Evolutionary conservation across 345 rosid genomes (phyloP).

Genomic region (rapeseed (Brassica napus)): DNA sequence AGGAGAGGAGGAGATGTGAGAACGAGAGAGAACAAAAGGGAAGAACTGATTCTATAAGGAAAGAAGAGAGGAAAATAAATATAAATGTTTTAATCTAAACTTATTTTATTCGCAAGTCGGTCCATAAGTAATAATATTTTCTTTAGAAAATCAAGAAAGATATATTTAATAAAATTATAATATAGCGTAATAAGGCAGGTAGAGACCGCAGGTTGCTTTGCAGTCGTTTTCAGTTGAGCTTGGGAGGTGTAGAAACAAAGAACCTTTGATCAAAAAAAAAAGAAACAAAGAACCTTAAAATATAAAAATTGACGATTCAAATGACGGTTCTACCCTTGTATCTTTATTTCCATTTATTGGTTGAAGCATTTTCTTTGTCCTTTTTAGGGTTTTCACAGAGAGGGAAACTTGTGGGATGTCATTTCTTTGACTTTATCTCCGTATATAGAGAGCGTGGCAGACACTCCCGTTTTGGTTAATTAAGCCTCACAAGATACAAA

Average conservation of each 20-base stretch:
- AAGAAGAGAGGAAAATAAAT: constrained; percentile 4
- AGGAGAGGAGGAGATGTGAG: constrained; percentile 13
- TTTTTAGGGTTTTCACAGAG: constrained; percentile 25
- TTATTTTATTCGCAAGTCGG: constrained; percentile 39
- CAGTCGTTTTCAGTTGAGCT: constrained; percentile 77
- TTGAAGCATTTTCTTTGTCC: constrained; percentile 25
- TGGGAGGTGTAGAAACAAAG: constrained; percentile 47
- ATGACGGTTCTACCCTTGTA: constrained; percentile 48
- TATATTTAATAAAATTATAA: constrained; percentile 6
- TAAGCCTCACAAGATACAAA: constrained; percentile 14
- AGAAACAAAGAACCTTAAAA: constrained; percentile 63
- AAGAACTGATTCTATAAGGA: constrained; percentile 38
- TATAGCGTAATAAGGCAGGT: constrained; percentile 46
- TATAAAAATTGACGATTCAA: constrained; percentile 27
- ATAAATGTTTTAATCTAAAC: constrained; percentile 11
- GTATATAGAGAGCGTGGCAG: constrained; percentile 32
- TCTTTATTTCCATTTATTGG: background rate
- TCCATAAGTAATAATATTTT: constrained; percentile 25
- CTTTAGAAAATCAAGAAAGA: constrained; percentile 17
- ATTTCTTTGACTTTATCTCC: constrained; percentile 35
- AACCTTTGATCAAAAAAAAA: constrained; percentile 43
- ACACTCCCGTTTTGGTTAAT: constrained; percentile 26
- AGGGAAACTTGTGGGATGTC: constrained; percentile 35
- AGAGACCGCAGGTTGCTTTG: constrained; percentile 86
- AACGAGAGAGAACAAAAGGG: constrained; percentile 12